A percentile compares a stretch with the other conserved stretches of the same genome.
These are phyloP conservation scores for Solanum piurae DNA, from an alignment of 257 asterid genomes.

Conservation along the genomic window DNA sequence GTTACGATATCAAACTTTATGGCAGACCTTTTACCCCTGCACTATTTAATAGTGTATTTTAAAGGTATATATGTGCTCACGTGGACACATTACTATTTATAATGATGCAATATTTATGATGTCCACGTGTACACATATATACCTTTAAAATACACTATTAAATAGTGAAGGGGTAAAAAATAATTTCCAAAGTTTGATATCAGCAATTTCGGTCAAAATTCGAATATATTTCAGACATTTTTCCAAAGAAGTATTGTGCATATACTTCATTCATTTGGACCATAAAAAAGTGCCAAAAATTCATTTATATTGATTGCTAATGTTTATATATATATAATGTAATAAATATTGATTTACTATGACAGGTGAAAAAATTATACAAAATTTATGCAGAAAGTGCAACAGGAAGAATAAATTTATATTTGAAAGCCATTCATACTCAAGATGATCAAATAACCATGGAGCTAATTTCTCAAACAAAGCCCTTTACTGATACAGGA, in stretches of 20 bases:
- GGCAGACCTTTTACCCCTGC: too few species aligned
- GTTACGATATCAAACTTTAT: too few species aligned
- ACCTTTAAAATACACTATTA: too few species aligned
- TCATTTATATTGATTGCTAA: not conserved
- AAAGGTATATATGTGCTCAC: too few species aligned
- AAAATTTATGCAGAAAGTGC: constrained; percentile 39
- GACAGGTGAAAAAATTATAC: constrained; percentile 17
- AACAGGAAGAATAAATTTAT: constrained; percentile 39
- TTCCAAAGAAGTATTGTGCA: not conserved
- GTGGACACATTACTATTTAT: too few species aligned
- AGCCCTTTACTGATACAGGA: constrained; percentile 43
- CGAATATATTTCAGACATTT: too few species aligned
- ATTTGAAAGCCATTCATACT: constrained; percentile 25
- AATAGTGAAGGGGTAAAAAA: too few species aligned
- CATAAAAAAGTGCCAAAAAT: not conserved
- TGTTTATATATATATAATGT: not conserved
- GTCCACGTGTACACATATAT: too few species aligned
- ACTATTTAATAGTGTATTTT: too few species aligned
- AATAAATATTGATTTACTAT: not conserved
- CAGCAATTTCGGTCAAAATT: too few species aligned
- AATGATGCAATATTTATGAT: too few species aligned
- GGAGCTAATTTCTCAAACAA: constrained; percentile 37
- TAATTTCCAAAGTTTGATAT: too few species aligned
- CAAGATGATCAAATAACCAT: constrained; percentile 9
- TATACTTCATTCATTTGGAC: not conserved